phyloP scores from a whole-genome alignment of 2,329 filamentous ascomycete genomes.

The Ascochyta viciae-villosae region DNA sequence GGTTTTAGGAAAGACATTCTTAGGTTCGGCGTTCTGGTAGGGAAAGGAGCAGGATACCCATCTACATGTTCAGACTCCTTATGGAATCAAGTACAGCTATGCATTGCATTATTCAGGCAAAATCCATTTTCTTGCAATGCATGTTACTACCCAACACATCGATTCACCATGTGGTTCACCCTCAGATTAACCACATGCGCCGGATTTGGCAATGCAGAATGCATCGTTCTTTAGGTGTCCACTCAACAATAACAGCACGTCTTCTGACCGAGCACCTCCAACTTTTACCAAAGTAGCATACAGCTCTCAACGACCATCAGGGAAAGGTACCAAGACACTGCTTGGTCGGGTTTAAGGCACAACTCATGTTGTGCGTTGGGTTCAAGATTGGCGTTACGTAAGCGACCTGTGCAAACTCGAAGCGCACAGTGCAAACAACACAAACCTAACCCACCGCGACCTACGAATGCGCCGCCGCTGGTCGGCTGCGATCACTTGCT shows the following conservation, averaged over 20 bases:
- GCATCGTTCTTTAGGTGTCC: constrained; percentile 2
- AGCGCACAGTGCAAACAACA: constrained; percentile 37
- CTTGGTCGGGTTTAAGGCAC: background rate
- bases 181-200: background rate
- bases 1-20: constrained; percentile 51
- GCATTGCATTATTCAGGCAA: background rate
- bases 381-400: constrained; percentile 2
- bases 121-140: background rate
- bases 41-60: constrained; percentile 3
- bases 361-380: background rate
- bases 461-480: constrained; percentile 22
- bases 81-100: background rate
- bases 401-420: constrained; percentile 8
- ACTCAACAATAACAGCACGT: background rate
- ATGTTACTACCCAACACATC: background rate
- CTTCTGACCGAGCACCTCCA: background rate
- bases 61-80: background rate
- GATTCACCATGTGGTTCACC: background rate
- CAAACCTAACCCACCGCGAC: constrained; percentile 31
- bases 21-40: background rate
- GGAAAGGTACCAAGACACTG: background rate
- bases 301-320: background rate
- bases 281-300: background rate
- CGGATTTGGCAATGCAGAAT: constrained; percentile 13
- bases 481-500: constrained; percentile 25